phyloP scores from a whole-genome alignment of 176 grass and related monocot species.

The Melocanna baccifera region DNA sequence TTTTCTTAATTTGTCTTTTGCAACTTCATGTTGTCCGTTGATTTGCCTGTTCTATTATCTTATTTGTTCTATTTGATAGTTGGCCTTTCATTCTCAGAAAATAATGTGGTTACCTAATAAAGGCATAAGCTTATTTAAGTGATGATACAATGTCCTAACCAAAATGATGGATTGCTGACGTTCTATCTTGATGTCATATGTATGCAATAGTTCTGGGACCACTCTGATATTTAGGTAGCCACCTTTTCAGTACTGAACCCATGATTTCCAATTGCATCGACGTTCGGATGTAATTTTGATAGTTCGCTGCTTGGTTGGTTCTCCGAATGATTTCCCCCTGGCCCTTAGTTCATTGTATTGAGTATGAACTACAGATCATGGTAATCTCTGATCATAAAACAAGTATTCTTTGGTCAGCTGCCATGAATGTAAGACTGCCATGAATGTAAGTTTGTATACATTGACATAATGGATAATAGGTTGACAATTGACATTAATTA shows the following conservation, averaged over 20 bases:
- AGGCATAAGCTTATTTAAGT: background rate
- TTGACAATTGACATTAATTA: background rate
- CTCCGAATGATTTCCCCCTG: background rate
- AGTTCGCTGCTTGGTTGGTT: slow-evolving; percentile 7
- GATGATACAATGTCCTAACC: background rate
- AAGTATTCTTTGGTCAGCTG: slow-evolving; percentile 17
- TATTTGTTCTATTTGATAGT: slow-evolving; percentile 23
- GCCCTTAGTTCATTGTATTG: slow-evolving; percentile 6
- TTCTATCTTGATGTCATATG: slow-evolving; percentile 7
- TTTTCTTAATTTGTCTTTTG: slow-evolving; percentile 22
- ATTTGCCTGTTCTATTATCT: slow-evolving; percentile 14
- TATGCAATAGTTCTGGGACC: slow-evolving; percentile 3
- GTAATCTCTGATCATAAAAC: background rate
- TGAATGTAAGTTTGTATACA: slow-evolving; percentile 17
- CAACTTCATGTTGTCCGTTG: background rate
- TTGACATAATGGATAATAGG: background rate
- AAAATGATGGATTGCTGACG: background rate
- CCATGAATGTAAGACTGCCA: slow-evolving; percentile 24
- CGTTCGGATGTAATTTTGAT: background rate
- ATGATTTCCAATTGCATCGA: slow-evolving; percentile 4
- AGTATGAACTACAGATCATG: background rate
- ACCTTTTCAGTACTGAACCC: background rate
- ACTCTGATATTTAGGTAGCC: slow-evolving; percentile 19
- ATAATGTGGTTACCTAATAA: slow-evolving; percentile 1
- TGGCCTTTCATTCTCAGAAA: background rate